Evolutionary conservation across 805 yeast genomes (phyloP).

Genomic region (Yarrowia sp.): DNA sequence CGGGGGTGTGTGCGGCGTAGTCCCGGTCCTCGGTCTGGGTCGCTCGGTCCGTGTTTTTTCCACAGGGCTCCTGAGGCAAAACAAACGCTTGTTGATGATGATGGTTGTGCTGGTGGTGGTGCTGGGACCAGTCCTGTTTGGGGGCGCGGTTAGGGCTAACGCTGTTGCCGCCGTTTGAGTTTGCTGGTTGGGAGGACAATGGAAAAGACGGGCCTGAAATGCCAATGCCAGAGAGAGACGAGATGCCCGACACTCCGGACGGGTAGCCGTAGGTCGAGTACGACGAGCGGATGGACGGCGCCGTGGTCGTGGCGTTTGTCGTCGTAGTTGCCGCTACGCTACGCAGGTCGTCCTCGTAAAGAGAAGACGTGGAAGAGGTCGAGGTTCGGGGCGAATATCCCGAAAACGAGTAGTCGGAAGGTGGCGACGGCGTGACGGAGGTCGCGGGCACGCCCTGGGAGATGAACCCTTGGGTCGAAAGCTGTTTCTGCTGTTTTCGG

Average conservation of each 20-base stretch:
- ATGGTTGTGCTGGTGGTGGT: not conserved
- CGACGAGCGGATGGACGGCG: conserved; percentile 32
- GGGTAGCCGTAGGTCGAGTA: conserved; percentile 18
- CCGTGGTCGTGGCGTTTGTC: conserved; percentile 29
- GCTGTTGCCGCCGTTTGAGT: conserved; percentile 14
- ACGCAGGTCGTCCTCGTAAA: conserved; percentile 35
- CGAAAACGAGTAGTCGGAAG: conserved; percentile 24
- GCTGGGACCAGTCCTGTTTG: conserved; percentile 36
- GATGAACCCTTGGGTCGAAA: conserved; percentile 2
- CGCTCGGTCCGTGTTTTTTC: conserved; percentile 13
- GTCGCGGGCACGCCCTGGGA: conserved; percentile 7
- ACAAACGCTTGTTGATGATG: conserved; percentile 20
- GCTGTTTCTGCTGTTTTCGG: conserved; percentile 23
- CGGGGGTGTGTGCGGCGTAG: not conserved
- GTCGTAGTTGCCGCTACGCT: conserved; percentile 23
- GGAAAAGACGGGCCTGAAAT: conserved; percentile 12
- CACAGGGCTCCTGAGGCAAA: conserved; percentile 19
- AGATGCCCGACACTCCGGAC: not conserved
- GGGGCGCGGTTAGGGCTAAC: conserved; percentile 32
- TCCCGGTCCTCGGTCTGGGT: conserved; percentile 31
- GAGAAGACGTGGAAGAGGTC: conserved; percentile 12
- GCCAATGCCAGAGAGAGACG: not conserved
- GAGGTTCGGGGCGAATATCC: conserved; percentile 12
- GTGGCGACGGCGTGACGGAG: conserved; percentile 7
- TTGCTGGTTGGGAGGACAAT: conserved; percentile 31